Conservation (phyloP, 495 filamentous ascomycete species). For the Lasiosphaeria hispida region DNA sequence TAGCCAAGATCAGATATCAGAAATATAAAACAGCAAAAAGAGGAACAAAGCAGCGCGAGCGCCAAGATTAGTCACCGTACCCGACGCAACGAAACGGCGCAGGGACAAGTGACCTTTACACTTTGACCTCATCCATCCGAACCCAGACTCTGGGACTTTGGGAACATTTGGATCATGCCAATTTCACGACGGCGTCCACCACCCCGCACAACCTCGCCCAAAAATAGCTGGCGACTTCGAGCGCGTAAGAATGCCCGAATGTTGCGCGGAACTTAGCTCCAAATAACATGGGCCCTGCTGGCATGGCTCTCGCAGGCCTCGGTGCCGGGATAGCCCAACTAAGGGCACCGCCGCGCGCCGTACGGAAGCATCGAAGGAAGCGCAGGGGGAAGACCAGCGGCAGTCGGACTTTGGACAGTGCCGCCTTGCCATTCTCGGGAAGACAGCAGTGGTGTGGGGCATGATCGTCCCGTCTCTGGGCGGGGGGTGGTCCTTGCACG, state of each 20-base stretch:
- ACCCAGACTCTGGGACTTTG: too few relatives aligned
- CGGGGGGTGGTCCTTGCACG: constrained; percentile 16
- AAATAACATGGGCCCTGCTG: background rate
- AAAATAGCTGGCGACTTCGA: too few relatives aligned
- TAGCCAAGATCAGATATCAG: too few relatives aligned
- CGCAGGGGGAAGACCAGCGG: background rate
- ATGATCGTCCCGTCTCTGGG: constrained; percentile 33
- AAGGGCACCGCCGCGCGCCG: constrained; percentile 7
- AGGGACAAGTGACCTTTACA: background rate
- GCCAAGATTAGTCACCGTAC: too few relatives aligned
- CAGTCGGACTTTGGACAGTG: constrained; percentile 7
- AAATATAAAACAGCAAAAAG: too few relatives aligned
- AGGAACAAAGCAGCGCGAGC: too few relatives aligned
- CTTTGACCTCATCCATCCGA: background rate
- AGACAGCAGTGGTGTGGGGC: constrained; percentile 18
- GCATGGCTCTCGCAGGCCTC: background rate
- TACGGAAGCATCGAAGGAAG: constrained; percentile 6
- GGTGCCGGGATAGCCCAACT: background rate
- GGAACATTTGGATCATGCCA: too few relatives aligned
- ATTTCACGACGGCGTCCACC: too few relatives aligned
- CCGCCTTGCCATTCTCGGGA: constrained; percentile 23
- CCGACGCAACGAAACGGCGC: too few relatives aligned
- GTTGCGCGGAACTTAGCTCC: too few relatives aligned
- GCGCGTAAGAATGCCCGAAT: background rate
- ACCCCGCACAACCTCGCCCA: too few relatives aligned